Evolutionary conservation across 2,329 filamentous ascomycete genomes (phyloP), one percentile per base, ranked within the genome.

Genomic region (Fusarium tuaranense): DNA sequence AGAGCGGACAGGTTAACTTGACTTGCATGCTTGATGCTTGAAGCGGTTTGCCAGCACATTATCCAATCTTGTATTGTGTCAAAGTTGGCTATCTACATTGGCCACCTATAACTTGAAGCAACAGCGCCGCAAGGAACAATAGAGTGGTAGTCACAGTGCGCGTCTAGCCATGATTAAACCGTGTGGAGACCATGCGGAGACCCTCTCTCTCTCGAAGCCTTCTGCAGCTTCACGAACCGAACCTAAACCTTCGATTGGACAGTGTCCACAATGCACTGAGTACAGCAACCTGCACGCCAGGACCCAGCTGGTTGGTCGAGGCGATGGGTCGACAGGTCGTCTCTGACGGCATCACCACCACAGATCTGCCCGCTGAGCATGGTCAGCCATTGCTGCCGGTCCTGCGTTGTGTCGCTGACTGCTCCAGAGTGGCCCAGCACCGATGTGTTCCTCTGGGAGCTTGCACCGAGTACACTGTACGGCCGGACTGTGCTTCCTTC

Each of bases 401-500:
- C 7, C 51, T 32, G 27, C 12, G 18, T 13, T 30, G 27, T 34
- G 20, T 55, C 18, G 12, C 27, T 32, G n/a, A 20, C 27, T 32
- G 51, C 27, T 20, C 48, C 10, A n/a, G 27, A 55, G 48, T 32
- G 48, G 25, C 51, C 51, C 18, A 18, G 48, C 48, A 7, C 16
- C 12, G 55, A 59, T 59, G 32, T 16, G 57, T 38, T 30, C 36
- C 41, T 32, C 39, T 51, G 16, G 60, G n/a, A 25, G 22, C 61
- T 39, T 53, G 41, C 39, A 22, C 32, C 30, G 38, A 41, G 61
- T 53, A 46, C 71, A 73, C 71, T 55, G 64, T 74, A 57, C 62
- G 34, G 27, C 36, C 41, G 73, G 36, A 74, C 74, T 69, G 73
- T 78, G 55, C 72, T 76, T 78, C 65, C 76, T 78, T 78, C 76